Base-by-base conservation (phyloP, 2,329 filamentous ascomycete species). In the Botrytis fabae region DNA sequence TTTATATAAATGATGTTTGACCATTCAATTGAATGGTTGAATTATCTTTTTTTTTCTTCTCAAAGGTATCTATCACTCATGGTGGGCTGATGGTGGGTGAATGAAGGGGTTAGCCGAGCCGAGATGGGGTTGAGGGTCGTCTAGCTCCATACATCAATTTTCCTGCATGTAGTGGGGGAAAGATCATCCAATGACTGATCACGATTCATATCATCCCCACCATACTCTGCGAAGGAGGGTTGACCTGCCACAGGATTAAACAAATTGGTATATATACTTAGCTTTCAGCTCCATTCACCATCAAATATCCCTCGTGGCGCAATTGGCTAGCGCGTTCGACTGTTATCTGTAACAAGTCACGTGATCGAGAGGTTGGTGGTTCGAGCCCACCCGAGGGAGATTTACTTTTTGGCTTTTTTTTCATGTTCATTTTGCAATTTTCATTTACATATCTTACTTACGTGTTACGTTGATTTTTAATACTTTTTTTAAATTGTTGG, bases 231-330 rank as follows among this genome's bases (percentile, higher is more conserved):
- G 4, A 1, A 8, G 3, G 9, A 7, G 1, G 22, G 2, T 40
- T 0, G 18, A 12, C 22, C 0, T 38, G 4, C 22, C 5, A 16
- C 12, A 9, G 12, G 12, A 10, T 2, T 18, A 0, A 0, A 8
- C 0, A 1, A 14, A 1, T 1, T 8, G 1, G 18, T 25, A 57
- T 57, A 69, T 57, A 32, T 42, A 16, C 1, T 22, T 0, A 25
- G 9, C 8, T 18, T 0, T 2, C 0, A 0, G 0, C 1, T 0
- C 0, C 0, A 32, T 0, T 0, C 0, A 57, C 0, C 46, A 68
- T 57, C 35, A 14, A 44, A 44, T 25, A 18, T 69, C 65, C 65
- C 65, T 69, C 65, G 65, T 69, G 65, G 65, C 65, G 65, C 65
- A 69, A 69, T 69, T 69, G 65, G 65, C 65, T 69, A 69, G 65